Evolutionary conservation across 306 rosid species (phyloP).

Genomic region (Sicyos edulis): DNA sequence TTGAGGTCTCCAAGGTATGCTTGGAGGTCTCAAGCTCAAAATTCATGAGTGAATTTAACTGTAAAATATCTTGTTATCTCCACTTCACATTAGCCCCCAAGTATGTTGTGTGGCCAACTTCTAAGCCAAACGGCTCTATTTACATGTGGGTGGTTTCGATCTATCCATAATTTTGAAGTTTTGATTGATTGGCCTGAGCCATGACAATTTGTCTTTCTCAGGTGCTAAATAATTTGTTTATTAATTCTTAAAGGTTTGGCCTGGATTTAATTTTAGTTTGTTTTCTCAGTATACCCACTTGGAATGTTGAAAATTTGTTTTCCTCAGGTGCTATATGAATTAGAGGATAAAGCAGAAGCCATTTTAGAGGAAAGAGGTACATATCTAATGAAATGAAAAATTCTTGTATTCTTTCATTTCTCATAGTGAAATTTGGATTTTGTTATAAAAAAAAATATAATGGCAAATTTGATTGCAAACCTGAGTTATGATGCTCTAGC

Average conservation of each 20-base stretch:
- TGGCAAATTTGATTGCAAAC: background rate
- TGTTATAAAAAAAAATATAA: too few relatives aligned
- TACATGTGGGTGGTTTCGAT: too few relatives aligned
- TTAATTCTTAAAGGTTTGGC: background rate
- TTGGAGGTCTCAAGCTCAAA: too few relatives aligned
- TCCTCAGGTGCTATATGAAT: conserved; percentile 70
- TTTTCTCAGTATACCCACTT: background rate
- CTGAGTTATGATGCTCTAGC: background rate
- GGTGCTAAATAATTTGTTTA: background rate
- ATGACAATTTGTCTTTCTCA: background rate
- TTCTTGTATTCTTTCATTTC: too few relatives aligned
- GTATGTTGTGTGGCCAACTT: too few relatives aligned
- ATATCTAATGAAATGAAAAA: background rate
- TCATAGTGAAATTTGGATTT: too few relatives aligned
- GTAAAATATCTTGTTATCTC: too few relatives aligned
- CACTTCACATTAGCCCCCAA: too few relatives aligned
- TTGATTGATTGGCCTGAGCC: too few relatives aligned
- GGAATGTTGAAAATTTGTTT: conserved; percentile 11
- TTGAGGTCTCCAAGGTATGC: too few relatives aligned
- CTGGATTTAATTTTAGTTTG: background rate
- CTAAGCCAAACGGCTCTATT: too few relatives aligned
- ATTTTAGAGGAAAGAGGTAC: conserved; percentile 89
- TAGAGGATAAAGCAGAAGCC: conserved; percentile 84
- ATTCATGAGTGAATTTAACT: too few relatives aligned
- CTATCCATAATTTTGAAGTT: background rate